phyloP scores from a whole-genome alignment of 2,329 filamentous ascomycete genomes.

The Colletotrichum camelliae region DNA sequence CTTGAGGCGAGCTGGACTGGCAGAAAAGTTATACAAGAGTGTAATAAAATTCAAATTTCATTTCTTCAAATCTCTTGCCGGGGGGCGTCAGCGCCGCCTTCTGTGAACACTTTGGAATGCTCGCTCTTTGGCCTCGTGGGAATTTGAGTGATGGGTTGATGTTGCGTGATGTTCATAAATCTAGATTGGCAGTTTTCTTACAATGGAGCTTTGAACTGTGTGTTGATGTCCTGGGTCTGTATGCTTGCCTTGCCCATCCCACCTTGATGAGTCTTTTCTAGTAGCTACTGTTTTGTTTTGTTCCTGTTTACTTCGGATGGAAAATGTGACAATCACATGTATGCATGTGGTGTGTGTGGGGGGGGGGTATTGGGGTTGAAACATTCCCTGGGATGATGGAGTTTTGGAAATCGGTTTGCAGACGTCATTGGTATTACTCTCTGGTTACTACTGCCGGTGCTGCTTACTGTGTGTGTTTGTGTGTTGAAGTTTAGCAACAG shows the following conservation, averaged over 20 bases:
- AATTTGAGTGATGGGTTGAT: neutral
- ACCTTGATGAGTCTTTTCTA: neutral
- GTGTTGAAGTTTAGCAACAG: no score
- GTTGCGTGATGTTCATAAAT: accelerated
- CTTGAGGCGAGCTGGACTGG: neutral
- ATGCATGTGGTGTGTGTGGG: neutral
- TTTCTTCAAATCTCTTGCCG: neutral
- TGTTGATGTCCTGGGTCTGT: no score
- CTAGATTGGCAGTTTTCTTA: neutral
- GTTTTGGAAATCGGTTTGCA: neutral
- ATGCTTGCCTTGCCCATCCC: neutral
- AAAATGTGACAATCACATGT: neutral
- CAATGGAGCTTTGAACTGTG: neutral
- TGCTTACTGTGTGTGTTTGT: neutral
- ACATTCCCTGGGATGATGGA: neutral
- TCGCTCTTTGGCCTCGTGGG: no score
- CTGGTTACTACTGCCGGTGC: neutral
- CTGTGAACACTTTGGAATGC: no score
- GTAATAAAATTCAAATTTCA: conserved; percentile 1
- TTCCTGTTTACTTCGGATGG: neutral
- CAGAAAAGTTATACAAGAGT: neutral
- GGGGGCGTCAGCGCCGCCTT: no score
- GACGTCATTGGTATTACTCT: neutral
- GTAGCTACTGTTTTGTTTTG: neutral
- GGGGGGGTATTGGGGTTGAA: neutral